A percentile compares a stretch with the other conserved stretches of the same genome.
phyloP scores from a whole-genome alignment of 2,329 filamentous ascomycete species.

The Lomentospora prolificans region DNA sequence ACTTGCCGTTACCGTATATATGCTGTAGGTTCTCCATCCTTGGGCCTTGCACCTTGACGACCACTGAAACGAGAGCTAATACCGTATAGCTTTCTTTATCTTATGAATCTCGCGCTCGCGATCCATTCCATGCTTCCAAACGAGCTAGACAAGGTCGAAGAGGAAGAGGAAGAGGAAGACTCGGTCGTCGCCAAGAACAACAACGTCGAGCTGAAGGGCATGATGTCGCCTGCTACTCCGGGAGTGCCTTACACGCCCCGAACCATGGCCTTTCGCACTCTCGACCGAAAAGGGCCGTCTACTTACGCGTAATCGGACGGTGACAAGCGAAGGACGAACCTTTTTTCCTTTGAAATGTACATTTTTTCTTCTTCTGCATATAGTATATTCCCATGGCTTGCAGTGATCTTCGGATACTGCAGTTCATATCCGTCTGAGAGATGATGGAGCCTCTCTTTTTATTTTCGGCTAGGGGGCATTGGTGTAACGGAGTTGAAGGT shows the following conservation, averaged over 20 bases:
- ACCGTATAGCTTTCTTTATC: background rate
- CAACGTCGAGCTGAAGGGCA: slow-evolving; percentile 49
- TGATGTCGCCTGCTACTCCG: slow-evolving; percentile 22
- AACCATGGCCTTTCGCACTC: slow-evolving; percentile 56
- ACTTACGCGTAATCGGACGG: background rate
- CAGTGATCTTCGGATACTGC: background rate
- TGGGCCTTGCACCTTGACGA: background rate
- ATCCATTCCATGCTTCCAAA: slow-evolving; percentile 50
- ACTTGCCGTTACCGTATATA: slow-evolving; percentile 54
- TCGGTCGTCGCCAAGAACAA: slow-evolving; percentile 14
- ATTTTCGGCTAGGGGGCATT: background rate
- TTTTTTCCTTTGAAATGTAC: background rate
- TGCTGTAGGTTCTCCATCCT: slow-evolving; percentile 47
- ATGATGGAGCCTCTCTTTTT: background rate
- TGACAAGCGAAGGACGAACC: background rate
- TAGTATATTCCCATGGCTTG: background rate
- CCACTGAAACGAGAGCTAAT: background rate
- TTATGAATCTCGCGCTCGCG: slow-evolving; percentile 31
- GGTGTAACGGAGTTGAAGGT: background rate
- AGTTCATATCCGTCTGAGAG: background rate
- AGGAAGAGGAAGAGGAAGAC: slow-evolving; percentile 33
- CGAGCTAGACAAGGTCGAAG: slow-evolving; percentile 37
- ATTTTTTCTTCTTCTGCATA: background rate
- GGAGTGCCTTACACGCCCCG: slow-evolving; percentile 49
- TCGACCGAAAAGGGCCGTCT: slow-evolving; percentile 37